Evolutionary conservation across 2,329 filamentous ascomycete species (phyloP), one percentile per base, ranked within the genome.

Genomic region (Exophiala sideris): DNA sequence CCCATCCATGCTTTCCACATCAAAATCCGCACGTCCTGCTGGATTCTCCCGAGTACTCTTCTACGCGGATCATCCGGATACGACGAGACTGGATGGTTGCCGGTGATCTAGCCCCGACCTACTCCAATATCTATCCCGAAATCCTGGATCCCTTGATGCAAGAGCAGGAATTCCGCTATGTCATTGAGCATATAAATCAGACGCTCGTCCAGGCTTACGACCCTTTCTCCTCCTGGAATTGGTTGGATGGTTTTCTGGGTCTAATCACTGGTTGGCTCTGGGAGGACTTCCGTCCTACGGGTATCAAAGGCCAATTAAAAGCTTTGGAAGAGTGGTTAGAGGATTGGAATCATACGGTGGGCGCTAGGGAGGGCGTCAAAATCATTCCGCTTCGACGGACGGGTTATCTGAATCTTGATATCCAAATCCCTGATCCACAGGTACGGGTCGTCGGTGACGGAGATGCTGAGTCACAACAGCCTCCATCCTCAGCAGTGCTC

Each of bases 51-150:
- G 84, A 95, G 61, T 89, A 89, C 66, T 72, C 79, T 42, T 84
- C 79, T 5, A 99, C 94, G 1, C 86, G 92, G 52, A 88, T 99
- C 60, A 96, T 99, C 65, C 86, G 94, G 12, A 87, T 99, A 59
- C 85, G 86, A 54, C 82, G 94, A 39, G 94, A 99, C 71, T 99
- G 91, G 88, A 86, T 97, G 73, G 72, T 91, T 29, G 82, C 86
- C 57, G 94, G 92, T 34, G 94, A 99, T 70, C 76, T 96, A 24
- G 92, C 91, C 1, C 94, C 94, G 0, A 90, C 91, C 0, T 97
- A 95, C 68, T 94, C 89, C 12, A 96, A 97, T 65, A 78, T 96
- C 2, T 99, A 99, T 66, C 94, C 94, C 0, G 94, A 99, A 68
- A 95, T 99, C 54, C 77, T 99, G 6, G 91, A 96, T 62, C 89